Evolutionary conservation across 148 eudicot genomes (phyloP).

Genomic region (Oxyria digyna): DNA sequence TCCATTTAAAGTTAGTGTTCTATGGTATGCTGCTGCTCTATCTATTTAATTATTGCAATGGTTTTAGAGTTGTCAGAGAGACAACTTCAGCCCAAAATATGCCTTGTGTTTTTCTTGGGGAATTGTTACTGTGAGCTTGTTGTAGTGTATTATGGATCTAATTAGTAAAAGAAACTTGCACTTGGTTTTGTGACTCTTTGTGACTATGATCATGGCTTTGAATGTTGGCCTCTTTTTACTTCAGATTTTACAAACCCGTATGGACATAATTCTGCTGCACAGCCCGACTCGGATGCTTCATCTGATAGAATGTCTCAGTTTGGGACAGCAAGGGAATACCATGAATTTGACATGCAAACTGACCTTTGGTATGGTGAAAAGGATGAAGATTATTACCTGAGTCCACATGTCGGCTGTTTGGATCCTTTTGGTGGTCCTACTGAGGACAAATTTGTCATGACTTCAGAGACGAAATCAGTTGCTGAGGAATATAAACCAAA

Average conservation of each 20-base stretch:
- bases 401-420: slow-evolving; percentile 36
- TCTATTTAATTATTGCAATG: slow-evolving; percentile 3
- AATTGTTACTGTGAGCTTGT: neutral
- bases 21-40: neutral
- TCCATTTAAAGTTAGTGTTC: neutral
- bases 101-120: slow-evolving; percentile 2
- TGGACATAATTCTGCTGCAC: slow-evolving; percentile 36
- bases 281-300: slow-evolving; percentile 57
- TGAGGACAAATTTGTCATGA: slow-evolving; percentile 83
- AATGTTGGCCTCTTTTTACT: neutral
- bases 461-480: slow-evolving; percentile 31
- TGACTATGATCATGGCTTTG: neutral
- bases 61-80: neutral
- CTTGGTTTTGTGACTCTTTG: neutral
- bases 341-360: slow-evolving; percentile 83
- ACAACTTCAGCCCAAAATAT: neutral
- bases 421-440: slow-evolving; percentile 53
- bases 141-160: no score
- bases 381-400: slow-evolving; percentile 58
- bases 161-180: neutral
- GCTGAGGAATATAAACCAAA: slow-evolving; percentile 22
- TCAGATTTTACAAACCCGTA: slow-evolving; percentile 90
- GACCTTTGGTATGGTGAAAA: slow-evolving; percentile 79
- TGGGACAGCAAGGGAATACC: slow-evolving; percentile 93
- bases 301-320: slow-evolving; percentile 94